Evolutionary conservation across 2,329 filamentous ascomycete genomes (phyloP).

Genomic region (Colletotrichum sp.): DNA sequence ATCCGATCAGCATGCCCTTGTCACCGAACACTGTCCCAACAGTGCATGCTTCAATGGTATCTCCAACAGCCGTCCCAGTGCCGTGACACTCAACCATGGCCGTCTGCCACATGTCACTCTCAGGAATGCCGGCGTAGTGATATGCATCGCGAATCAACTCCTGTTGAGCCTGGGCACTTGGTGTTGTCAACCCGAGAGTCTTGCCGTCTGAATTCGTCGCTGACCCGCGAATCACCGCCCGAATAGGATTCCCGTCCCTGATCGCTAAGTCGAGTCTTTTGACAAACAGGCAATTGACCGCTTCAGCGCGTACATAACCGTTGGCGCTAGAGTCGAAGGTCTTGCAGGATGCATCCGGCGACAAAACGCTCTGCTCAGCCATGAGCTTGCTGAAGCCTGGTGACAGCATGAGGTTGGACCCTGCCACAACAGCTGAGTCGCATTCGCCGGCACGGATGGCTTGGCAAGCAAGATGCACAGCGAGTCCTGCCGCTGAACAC

Average conservation of each 20-base stretch:
- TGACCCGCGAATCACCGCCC: constrained; percentile 32
- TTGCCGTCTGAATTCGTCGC: constrained; percentile 40
- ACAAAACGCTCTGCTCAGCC: constrained; percentile 28
- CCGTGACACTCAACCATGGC: constrained; percentile 43
- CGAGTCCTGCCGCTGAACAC: constrained; percentile 36
- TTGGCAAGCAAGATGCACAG: constrained; percentile 35
- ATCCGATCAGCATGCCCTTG: constrained; percentile 30
- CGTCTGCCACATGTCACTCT: constrained; percentile 28
- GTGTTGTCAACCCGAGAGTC: constrained; percentile 39
- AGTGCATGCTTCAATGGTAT: constrained; percentile 42
- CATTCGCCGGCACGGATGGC: constrained; percentile 31
- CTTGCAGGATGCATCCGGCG: constrained; percentile 27
- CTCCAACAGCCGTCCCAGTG: constrained; percentile 43
- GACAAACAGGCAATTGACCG: constrained; percentile 39
- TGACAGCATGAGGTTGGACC: constrained; percentile 32
- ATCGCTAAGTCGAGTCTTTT: constrained; percentile 46
- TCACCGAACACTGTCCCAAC: constrained; percentile 35
- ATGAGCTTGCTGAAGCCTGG: constrained; percentile 6
- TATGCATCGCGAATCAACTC: constrained; percentile 32
- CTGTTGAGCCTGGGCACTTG: constrained; percentile 31
- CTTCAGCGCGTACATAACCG: constrained; percentile 48
- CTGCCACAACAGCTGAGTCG: constrained; percentile 34
- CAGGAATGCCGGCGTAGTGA: constrained; percentile 20
- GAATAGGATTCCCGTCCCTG: constrained; percentile 39
- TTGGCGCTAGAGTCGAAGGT: constrained; percentile 44